phyloP scores from a whole-genome alignment of 768 basidiomycete species.

The Dacryopinax spathularia region DNA sequence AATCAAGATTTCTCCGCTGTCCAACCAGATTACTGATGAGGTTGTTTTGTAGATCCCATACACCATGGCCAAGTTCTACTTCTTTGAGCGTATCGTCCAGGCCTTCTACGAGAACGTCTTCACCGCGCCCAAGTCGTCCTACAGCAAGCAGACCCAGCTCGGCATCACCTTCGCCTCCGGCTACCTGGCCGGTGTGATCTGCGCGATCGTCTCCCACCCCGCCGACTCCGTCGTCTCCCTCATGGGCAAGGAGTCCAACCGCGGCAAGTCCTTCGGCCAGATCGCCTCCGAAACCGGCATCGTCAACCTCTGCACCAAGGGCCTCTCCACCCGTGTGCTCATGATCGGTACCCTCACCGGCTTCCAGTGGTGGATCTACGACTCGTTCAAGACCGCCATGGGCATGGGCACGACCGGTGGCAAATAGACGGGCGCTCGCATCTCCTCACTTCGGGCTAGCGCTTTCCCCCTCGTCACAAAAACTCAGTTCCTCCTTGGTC shows the following conservation, averaged over 20 bases:
- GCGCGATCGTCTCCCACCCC: conserved; percentile 91
- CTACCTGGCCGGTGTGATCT: conserved; percentile 90
- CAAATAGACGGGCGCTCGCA: conserved; percentile 37
- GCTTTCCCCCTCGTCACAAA: neutral
- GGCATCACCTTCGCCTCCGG: conserved; percentile 80
- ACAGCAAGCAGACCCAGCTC: conserved; percentile 70
- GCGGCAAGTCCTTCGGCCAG: conserved; percentile 58
- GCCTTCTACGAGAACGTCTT: conserved; percentile 83
- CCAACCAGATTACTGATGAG: conserved; percentile 6
- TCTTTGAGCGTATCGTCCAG: conserved; percentile 69
- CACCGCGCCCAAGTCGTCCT: conserved; percentile 59
- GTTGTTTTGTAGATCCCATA: conserved; percentile 61
- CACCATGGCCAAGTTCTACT: conserved; percentile 99
- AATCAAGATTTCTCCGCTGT: neutral
- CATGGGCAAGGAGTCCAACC: conserved; percentile 75
- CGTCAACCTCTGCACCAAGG: conserved; percentile 57
- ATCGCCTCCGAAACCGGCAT: conserved; percentile 62
- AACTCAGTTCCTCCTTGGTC: neutral
- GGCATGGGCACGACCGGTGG: conserved; percentile 80
- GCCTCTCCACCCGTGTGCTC: conserved; percentile 72
- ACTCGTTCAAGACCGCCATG: conserved; percentile 69
- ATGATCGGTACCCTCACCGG: conserved; percentile 64
- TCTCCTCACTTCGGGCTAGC: neutral
- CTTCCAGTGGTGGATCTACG: conserved; percentile 93
- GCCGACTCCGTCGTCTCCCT: conserved; percentile 86